These are phyloP conservation scores for Typha latifolia DNA, from an alignment of 176 grass and related monocot species.

Conservation along the genomic window DNA sequence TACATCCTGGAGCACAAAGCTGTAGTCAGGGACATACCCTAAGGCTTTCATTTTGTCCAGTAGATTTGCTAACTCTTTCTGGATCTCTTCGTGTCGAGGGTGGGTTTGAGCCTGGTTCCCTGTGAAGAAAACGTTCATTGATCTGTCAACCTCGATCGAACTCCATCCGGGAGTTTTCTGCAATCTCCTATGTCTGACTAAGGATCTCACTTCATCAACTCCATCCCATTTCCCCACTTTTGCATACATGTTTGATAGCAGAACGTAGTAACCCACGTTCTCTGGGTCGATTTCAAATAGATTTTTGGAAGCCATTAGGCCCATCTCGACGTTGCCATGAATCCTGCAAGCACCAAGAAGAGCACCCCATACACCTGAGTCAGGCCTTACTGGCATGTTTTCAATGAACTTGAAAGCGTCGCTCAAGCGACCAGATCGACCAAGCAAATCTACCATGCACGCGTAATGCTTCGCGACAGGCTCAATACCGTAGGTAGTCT, in stretches of 20 bases:
- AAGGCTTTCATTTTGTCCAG: conserved; percentile 50
- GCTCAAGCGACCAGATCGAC: conserved; percentile 43
- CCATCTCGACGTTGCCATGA: conserved; percentile 65
- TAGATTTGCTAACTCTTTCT: conserved; percentile 34
- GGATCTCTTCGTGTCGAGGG: conserved; percentile 54
- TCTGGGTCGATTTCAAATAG: conserved; percentile 51
- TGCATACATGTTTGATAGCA: conserved; percentile 77
- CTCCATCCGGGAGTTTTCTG: conserved; percentile 78
- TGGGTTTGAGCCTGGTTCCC: conserved; percentile 48
- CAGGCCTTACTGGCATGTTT: conserved; percentile 43
- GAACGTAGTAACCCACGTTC: conserved; percentile 74
- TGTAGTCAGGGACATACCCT: conserved; percentile 68
- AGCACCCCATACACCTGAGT: conserved; percentile 64
- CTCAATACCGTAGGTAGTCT: conserved; percentile 29
- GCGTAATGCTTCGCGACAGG: conserved; percentile 52
- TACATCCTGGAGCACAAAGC: conserved; percentile 70
- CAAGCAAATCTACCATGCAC: conserved; percentile 63
- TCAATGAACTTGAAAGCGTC: conserved; percentile 50
- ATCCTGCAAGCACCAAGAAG: conserved; percentile 70
- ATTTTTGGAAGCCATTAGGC: conserved; percentile 46
- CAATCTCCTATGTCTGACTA: conserved; percentile 44
- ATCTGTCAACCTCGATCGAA: conserved; percentile 61
- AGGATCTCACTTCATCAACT: conserved; percentile 59
- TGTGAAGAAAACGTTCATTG: conserved; percentile 58
- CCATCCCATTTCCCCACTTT: conserved; percentile 73